phyloP scores from a whole-genome alignment of 352 stramenopile genomes.

The Globisporangium viniferum region DNA sequence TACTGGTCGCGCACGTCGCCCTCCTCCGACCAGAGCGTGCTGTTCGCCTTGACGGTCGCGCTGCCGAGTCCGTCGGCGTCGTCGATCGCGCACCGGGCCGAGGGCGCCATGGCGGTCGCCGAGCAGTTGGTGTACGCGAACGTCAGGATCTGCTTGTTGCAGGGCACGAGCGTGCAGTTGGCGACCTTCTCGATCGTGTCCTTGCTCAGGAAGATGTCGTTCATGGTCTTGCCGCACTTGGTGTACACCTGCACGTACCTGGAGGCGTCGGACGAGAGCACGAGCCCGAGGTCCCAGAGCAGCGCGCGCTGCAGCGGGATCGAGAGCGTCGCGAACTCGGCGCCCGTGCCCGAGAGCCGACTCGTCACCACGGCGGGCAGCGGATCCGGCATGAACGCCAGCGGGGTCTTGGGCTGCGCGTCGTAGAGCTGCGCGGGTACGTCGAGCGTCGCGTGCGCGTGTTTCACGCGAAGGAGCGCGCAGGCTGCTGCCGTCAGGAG shows the following conservation, averaged over 20 bases:
- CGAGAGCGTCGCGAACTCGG: conserved; percentile 23
- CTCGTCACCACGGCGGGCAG: conserved; percentile 10
- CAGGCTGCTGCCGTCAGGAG: neutral
- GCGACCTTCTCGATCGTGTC: conserved; percentile 29
- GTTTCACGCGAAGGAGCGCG: neutral
- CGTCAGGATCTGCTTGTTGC: conserved; percentile 26
- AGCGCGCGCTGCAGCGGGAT: conserved; percentile 46
- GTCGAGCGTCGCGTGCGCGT: conserved; percentile 15
- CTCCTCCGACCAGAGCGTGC: conserved; percentile 44
- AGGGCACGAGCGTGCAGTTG: conserved; percentile 18
- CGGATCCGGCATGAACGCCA: conserved; percentile 14
- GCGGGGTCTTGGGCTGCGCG: neutral
- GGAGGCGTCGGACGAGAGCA: conserved; percentile 29
- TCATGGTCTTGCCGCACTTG: conserved; percentile 48
- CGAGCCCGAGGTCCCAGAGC: conserved; percentile 48
- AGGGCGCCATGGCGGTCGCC: conserved; percentile 12
- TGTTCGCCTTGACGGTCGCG: conserved; percentile 8
- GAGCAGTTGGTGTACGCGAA: conserved; percentile 38
- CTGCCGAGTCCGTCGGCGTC: conserved; percentile 21
- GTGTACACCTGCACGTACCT: conserved; percentile 43
- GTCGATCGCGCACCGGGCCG: conserved; percentile 34
- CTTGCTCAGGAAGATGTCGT: conserved; percentile 34
- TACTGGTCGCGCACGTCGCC: conserved; percentile 21
- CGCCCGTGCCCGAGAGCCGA: conserved; percentile 4
- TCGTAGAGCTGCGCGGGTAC: conserved; percentile 22